These are phyloP conservation scores for Russula abietina DNA, from an alignment of 768 basidiomycete species.

Conservation along the genomic window DNA sequence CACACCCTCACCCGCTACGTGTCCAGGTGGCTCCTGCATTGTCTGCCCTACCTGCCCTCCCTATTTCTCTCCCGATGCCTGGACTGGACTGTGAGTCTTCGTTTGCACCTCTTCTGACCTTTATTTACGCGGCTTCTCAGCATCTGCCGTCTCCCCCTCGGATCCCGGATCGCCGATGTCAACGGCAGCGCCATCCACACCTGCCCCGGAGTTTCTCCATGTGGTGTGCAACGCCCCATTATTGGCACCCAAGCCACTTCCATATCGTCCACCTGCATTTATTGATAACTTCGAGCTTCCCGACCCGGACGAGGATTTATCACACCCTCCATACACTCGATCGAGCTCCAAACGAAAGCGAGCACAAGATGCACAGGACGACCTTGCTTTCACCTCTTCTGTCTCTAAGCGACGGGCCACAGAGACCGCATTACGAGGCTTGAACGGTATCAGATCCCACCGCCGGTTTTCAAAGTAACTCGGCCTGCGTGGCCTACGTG, in stretches of 20 bases:
- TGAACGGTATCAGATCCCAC: slow-evolving; percentile 15
- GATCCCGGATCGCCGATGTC: slow-evolving; percentile 30
- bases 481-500: background rate
- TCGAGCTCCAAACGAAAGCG: slow-evolving; percentile 51
- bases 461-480: slow-evolving; percentile 16
- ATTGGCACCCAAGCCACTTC: slow-evolving; percentile 60
- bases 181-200: slow-evolving; percentile 29
- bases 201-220: slow-evolving; percentile 34
- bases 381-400: background rate
- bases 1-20: slow-evolving; percentile 1
- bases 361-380: slow-evolving; percentile 13
- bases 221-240: slow-evolving; percentile 64
- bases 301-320: slow-evolving; percentile 63
- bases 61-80: slow-evolving; percentile 1
- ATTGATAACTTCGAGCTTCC: slow-evolving; percentile 60
- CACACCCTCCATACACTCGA: slow-evolving; percentile 60
- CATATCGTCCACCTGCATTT: slow-evolving; percentile 63
- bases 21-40: background rate
- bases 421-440: slow-evolving; percentile 14
- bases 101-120: slow-evolving; percentile 6
- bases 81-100: slow-evolving; percentile 31
- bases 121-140: slow-evolving; percentile 9
- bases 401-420: slow-evolving; percentile 17
- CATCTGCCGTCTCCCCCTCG: slow-evolving; percentile 43
- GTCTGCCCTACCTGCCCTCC: slow-evolving; percentile 10